Base-by-base conservation (phyloP, 768 basidiomycete species). In the Polyporus arcularius region DNA sequence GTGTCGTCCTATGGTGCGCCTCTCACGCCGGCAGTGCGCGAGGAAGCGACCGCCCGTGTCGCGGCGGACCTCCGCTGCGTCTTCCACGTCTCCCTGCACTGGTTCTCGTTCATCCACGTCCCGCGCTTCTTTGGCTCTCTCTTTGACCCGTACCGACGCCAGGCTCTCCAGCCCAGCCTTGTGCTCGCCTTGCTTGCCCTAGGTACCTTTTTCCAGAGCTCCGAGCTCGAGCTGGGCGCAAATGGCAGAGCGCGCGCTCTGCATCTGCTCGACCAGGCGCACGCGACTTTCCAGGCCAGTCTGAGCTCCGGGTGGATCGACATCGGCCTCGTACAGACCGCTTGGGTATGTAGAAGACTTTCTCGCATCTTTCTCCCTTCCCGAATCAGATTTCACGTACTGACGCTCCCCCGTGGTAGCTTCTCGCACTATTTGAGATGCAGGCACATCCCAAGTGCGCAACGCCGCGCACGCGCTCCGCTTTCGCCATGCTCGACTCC, bases 101-200 rank as follows among this genome's bases (percentile, higher is more conserved):
- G 86, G 85, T 83, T 90, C 70, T 84, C 86, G 7, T 90, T 89
- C 68, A 79, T 90, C 68, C 85, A 90, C 66, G 74, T 89, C 40
- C 87, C 88, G 45, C 81, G 74, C 12, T 90, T 92, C 73, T 83
- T 88, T 63, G 71, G 74, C 49, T 81, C 78, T 54, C 84, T 85
- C 65, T 79, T 76, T 62, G 80, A 90, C 65, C 77, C 86, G 11
- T 58, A 59, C 7, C 75, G 74, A 43, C 76, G 89, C 60, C 76
- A 78, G 57, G 69, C 71, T 38, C 80, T 90, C 70, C 89, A 91
- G 67, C 90, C 89, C 7, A 82, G 86, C 65, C 71, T 91, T 39
- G 70, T 90, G 7, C 78, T 85, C 21, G 80, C 85, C 16, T 74
- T 82, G 16, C 78, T 92, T 11, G 85, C 88, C 1, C 74, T 90